phyloP scores from a whole-genome alignment of 2,329 filamentous ascomycete species.

The Westerdykella ornata region DNA sequence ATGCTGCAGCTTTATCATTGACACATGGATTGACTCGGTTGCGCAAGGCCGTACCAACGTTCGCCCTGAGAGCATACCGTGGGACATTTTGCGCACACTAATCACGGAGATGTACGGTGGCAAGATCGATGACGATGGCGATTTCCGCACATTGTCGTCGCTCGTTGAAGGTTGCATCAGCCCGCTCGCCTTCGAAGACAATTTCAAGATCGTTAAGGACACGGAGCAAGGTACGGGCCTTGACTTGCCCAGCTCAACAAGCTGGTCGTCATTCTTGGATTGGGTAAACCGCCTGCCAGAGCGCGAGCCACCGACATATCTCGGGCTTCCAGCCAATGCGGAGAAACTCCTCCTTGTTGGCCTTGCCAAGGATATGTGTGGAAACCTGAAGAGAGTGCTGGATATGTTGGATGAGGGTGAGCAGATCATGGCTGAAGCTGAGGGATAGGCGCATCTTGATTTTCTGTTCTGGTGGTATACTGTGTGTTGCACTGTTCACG shows the following conservation, averaged over 20 bases:
- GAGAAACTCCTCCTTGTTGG: constrained; percentile 91
- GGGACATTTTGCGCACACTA: constrained; percentile 88
- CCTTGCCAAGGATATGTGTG: constrained; percentile 76
- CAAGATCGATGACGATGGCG: constrained; percentile 87
- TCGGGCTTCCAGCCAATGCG: constrained; percentile 88
- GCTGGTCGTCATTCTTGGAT: constrained; percentile 73
- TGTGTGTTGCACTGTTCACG: too few species aligned
- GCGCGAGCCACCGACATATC: constrained; percentile 89
- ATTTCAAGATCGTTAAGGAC: constrained; percentile 74
- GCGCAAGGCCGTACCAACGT: constrained; percentile 86
- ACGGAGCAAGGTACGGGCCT: constrained; percentile 54
- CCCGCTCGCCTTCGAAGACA: constrained; percentile 82
- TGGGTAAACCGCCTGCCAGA: constrained; percentile 93
- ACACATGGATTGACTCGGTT: constrained; percentile 82
- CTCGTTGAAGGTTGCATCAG: constrained; percentile 77
- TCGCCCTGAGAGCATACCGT: constrained; percentile 87
- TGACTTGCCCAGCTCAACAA: constrained; percentile 71
- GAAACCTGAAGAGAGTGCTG: constrained; percentile 75
- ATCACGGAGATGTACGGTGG: constrained; percentile 94
- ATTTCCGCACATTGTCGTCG: constrained; percentile 65
- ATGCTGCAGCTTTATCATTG: constrained; percentile 92
- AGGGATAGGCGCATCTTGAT: constrained; percentile 1
- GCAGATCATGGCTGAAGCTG: constrained; percentile 67
- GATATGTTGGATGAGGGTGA: constrained; percentile 90
- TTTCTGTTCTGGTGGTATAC: too few species aligned